phyloP scores from a whole-genome alignment of 306 rosid species.

The Castanea sativa region DNA sequence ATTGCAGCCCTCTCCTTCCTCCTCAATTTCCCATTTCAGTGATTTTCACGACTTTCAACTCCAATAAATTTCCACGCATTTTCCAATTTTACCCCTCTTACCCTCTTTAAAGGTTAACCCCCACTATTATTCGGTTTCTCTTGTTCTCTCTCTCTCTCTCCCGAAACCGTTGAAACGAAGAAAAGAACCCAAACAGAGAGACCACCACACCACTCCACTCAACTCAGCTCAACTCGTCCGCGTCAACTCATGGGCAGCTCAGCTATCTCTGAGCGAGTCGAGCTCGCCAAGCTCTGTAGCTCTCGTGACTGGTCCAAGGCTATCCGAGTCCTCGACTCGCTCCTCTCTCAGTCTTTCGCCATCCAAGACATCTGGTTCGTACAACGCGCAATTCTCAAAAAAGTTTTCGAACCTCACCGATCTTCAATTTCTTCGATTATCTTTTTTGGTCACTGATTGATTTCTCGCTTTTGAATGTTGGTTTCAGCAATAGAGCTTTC shows the following conservation, averaged over 20 bases:
- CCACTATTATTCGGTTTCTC: background rate
- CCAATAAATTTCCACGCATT: background rate
- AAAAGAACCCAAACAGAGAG: conserved; percentile 4
- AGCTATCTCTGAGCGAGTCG: conserved; percentile 58
- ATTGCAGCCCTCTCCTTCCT: background rate
- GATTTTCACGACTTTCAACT: conserved; percentile 22
- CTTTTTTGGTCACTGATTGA: conserved; percentile 7
- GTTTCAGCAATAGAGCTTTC: conserved; percentile 84
- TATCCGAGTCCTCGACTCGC: conserved; percentile 81
- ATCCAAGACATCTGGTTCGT: conserved; percentile 83
- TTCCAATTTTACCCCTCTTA: background rate
- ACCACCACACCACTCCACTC: conserved; percentile 19
- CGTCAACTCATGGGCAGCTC: conserved; percentile 44
- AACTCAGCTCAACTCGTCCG: conserved; percentile 23
- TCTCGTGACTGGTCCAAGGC: conserved; percentile 95
- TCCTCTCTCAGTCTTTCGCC: conserved; percentile 54
- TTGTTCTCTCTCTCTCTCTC: background rate
- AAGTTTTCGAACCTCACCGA: background rate
- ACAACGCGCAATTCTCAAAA: conserved; percentile 1
- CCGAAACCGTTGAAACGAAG: conserved; percentile 23
- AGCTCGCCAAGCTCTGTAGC: conserved; percentile 77
- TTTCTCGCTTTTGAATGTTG: conserved; percentile 25
- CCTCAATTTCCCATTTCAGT: conserved; percentile 2
- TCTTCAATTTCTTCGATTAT: conserved; percentile 7
- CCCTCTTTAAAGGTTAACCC: background rate